Percentiles rank a stretch among this genome's conserved stretches.
Conservation (phyloP, 495 filamentous ascomycete genomes). For the Hypoxylon lenormandii region DNA sequence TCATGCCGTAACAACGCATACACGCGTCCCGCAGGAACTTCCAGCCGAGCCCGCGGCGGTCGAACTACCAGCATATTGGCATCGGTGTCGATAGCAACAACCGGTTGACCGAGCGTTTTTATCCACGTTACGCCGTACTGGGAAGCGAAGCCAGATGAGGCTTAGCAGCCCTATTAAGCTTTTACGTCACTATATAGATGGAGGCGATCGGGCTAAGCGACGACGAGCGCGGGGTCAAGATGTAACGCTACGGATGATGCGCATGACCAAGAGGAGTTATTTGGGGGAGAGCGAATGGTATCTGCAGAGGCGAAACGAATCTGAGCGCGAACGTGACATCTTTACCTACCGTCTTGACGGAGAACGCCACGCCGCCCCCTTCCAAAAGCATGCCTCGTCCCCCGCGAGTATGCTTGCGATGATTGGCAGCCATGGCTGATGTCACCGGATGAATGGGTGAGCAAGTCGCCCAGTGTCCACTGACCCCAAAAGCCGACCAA, state of each 20-base stretch:
- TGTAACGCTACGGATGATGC: neutral
- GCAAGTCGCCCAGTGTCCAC: neutral
- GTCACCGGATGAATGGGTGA: conserved; percentile 33
- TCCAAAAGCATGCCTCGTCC: conserved; percentile 1
- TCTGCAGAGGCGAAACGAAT: neutral
- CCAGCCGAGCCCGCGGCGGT: conserved; percentile 2
- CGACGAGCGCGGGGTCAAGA: neutral
- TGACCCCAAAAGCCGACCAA: conserved; percentile 19
- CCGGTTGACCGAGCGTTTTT: neutral
- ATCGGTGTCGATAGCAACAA: neutral
- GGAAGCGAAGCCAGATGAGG: neutral
- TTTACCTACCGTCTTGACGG: neutral
- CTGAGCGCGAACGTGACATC: neutral
- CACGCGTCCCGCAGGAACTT: neutral
- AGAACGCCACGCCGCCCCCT: conserved; percentile 1
- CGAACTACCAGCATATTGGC: conserved; percentile 2
- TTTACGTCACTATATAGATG: neutral
- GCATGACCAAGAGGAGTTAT: neutral
- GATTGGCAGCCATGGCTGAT: conserved; percentile 15
- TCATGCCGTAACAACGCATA: neutral
- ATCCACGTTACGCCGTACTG: neutral
- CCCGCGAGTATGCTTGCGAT: conserved; percentile 1
- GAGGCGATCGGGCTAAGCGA: neutral
- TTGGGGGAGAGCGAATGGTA: no score
- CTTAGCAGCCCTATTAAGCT: neutral